Base-by-base conservation (phyloP, 768 basidiomycete genomes). In the Amanita molliuscula region DNA sequence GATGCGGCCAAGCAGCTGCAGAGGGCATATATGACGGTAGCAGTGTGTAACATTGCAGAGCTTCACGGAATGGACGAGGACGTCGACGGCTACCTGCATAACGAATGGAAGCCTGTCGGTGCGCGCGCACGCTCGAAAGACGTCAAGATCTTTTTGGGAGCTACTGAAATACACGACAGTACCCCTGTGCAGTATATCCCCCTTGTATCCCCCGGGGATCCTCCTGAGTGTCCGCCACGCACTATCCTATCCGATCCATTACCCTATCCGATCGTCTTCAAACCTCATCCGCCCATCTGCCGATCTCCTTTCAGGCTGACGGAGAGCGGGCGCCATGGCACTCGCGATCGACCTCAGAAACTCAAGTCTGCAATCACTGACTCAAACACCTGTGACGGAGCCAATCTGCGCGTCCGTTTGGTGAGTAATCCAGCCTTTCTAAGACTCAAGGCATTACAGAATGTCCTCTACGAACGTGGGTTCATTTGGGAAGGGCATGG, bases 401-500 rank as follows among this genome's bases (percentile, higher is more conserved):
- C 38, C 1, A 48, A 40, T 29, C 25, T 41, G 37, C 73, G 82
- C 25, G 66, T 77, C 55, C 70, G 84, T 6, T 76, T 75, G 2
- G 71, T 84, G 4, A 67, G 75, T 47, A 85, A 86, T 56, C 81
- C 81, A 5, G 68, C 76, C 38, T 69, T 75, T 53, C 66, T 84
- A 45, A 67, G 81, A 3, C 58, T 84, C 36, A 72, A 70, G 59
- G 84, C 83, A n/a, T 62, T 82, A 58, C 74, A 78, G 57, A 82
- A 82, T 56, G 61, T 75, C 7, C 68, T 76, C 59, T 68, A 58
- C 56, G 65, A 65, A 53, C 64, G 66, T 3, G 74, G 67, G n/a
- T 60, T 67, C 54, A 57, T 62, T 52, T 76, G 74, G 73, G 75
- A 75, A 54, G 75, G 74, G 3, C 65, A 68, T 10, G 71, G 65